Evolutionary conservation across 495 filamentous ascomycete genomes (phyloP), one percentile per base, ranked within the genome.

Genomic region (Aspergillus bridgeri): DNA sequence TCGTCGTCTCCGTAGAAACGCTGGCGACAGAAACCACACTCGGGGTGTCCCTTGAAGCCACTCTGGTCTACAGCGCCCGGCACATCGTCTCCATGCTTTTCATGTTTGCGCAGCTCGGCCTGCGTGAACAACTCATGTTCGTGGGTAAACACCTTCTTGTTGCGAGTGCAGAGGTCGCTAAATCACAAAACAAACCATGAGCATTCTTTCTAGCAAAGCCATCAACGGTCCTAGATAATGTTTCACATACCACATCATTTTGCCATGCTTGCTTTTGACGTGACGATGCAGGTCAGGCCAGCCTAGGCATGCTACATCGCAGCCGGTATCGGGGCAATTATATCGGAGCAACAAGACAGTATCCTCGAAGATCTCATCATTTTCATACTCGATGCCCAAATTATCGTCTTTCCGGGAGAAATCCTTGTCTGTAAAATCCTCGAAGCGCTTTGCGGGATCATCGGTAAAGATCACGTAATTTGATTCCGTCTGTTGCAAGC

Each of bases 81-180:
- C 48, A 88, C 86, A 65, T 97, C 89, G 64, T 99, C 95, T 43
- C 95, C 95, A 56, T 87, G 83, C 60, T 83, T 87, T 81, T 98
- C 92, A 66, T 99, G 94, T 60, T 85, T 90, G 50, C 85, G 83
- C 42, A 98, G 74, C 62, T 92, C 89, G 51, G 85, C 81, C n/a
- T 79, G 74, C 5, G 89, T 89, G 65, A 96, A 97, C n/a, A 99
- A 79, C 21, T 90, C 90, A 66, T 99, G 94, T 72, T 99, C 94
- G 69, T 98, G 95, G 0, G 94, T 96, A 61, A 99, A 99, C 42
- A 96, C 92, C 60, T 96, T 96, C 76, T 99, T 98, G 73, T 96
- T 89, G 42, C 90, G 75, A 1, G 91, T 93, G 70, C 94, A 99
- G 17, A 98, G 81, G 71, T 96, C 91, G 73, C 83, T 86, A 53